Evolutionary conservation across 2,329 filamentous ascomycete species (phyloP).

Genomic region (Didymella segeticola): DNA sequence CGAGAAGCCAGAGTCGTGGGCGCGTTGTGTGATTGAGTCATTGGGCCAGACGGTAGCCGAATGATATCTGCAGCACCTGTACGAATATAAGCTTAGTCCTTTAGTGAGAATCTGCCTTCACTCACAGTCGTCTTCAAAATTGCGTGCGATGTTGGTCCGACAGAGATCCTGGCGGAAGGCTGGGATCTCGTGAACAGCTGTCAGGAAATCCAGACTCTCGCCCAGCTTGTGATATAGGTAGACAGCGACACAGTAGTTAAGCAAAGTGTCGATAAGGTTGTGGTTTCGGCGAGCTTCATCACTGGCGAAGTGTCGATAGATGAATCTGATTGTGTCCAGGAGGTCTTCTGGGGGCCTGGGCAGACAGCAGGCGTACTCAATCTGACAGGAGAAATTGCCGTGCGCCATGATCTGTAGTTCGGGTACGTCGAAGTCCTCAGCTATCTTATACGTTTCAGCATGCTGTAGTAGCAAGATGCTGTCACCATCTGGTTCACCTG

Average conservation of each 20-base stretch:
- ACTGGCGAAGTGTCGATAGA: constrained; percentile 38
- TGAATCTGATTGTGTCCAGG: constrained; percentile 48
- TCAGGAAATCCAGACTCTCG: constrained; percentile 45
- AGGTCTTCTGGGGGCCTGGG: constrained; percentile 50
- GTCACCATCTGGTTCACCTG: constrained; percentile 24
- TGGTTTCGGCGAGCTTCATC: constrained; percentile 31
- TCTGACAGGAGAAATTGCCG: constrained; percentile 48
- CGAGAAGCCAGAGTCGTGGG: constrained; percentile 14
- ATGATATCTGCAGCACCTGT: constrained; percentile 16
- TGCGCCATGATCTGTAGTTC: constrained; percentile 50
- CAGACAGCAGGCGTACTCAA: constrained; percentile 49
- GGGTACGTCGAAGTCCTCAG: constrained; percentile 49
- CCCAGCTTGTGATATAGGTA: constrained; percentile 49
- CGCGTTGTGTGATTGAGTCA: not conserved
- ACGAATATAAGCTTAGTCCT: not conserved
- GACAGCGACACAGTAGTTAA: constrained; percentile 53
- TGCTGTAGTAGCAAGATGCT: constrained; percentile 49
- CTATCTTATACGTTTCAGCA: constrained; percentile 51
- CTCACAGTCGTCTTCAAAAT: constrained; percentile 52
- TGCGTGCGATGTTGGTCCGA: constrained; percentile 45
- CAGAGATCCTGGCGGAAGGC: constrained; percentile 52
- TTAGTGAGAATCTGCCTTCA: not conserved
- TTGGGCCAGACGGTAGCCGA: not conserved
- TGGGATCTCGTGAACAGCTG: constrained; percentile 45
- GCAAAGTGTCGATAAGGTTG: constrained; percentile 47